Conservation (phyloP, 164 flowering plant species). For the Nymphaea colorata region DNA sequence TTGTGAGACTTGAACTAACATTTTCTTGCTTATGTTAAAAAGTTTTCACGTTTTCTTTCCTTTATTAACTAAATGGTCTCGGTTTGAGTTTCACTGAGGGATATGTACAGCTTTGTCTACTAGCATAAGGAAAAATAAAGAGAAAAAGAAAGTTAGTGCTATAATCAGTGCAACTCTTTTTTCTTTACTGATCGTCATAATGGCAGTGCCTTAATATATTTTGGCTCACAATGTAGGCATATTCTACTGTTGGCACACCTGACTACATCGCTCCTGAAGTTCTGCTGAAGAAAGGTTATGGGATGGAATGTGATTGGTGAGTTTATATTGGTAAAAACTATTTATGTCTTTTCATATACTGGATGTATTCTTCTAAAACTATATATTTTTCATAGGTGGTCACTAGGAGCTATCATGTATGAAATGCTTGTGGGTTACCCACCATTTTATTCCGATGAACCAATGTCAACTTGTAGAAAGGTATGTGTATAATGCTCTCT, state of each 20-base stretch:
- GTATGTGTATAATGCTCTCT: constrained; percentile 11
- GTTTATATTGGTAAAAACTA: constrained; percentile 2
- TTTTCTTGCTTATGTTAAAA: too few species aligned
- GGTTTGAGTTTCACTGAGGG: too few species aligned
- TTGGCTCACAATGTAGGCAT: constrained; percentile 16
- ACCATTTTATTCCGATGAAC: constrained; percentile 55
- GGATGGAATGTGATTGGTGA: constrained; percentile 40
- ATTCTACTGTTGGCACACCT: constrained; percentile 36
- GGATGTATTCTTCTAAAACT: not conserved
- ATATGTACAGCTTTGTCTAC: too few species aligned
- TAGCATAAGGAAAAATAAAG: too few species aligned
- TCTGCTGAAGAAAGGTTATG: constrained; percentile 31
- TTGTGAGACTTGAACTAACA: too few species aligned
- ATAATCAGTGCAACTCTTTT: too few species aligned
- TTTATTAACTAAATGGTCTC: too few species aligned
- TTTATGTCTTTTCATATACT: not conserved
- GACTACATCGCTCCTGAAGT: constrained; percentile 33
- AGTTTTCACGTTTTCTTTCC: too few species aligned
- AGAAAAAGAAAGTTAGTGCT: too few species aligned
- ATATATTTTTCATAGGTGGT: constrained; percentile 32
- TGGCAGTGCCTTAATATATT: too few species aligned
- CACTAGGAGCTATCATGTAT: constrained; percentile 48
- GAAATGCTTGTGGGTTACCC: constrained; percentile 60
- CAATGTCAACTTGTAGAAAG: constrained; percentile 56
- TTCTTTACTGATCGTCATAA: too few species aligned